Conservation (phyloP, 2,329 filamentous ascomycete genomes). For the Colletotrichum orchidophilum region DNA sequence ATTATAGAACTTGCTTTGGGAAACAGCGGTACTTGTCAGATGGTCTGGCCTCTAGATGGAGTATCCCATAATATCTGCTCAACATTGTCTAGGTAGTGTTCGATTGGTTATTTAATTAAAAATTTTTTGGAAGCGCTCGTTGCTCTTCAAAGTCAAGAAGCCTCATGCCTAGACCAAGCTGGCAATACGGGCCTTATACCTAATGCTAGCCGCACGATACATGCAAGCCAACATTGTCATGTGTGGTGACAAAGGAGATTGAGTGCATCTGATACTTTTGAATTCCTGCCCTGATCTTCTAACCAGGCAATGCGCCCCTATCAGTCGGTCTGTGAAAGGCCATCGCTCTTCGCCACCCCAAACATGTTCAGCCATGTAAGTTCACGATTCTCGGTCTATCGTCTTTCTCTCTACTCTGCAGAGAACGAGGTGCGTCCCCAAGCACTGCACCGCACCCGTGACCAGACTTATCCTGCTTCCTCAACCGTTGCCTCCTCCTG, state of each 20-base stretch:
- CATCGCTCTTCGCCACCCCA: background rate
- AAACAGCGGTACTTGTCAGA: too few species aligned
- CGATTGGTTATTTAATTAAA: too few species aligned
- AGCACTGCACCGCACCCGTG: background rate
- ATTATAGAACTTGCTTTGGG: too few species aligned
- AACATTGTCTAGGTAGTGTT: too few species aligned
- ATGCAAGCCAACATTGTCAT: background rate
- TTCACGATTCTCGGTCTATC: background rate
- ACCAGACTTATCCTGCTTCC: background rate
- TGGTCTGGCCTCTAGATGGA: too few species aligned
- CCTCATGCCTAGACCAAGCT: too few species aligned
- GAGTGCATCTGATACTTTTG: background rate
- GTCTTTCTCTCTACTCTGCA: conserved; percentile 2
- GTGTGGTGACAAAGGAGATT: background rate
- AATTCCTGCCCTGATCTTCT: background rate
- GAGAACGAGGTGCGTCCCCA: background rate
- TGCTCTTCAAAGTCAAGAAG: background rate
- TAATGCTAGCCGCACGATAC: too few species aligned
- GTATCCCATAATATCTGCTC: too few species aligned
- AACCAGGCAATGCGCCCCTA: background rate
- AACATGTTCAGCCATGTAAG: background rate
- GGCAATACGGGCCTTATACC: too few species aligned
- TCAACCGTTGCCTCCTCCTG: background rate
- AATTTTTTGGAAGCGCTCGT: too few species aligned
- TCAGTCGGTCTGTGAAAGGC: background rate